Conservation (phyloP, 225 moss, liverwort and hornwort genomes). For the Straminergon stramineum region DNA sequence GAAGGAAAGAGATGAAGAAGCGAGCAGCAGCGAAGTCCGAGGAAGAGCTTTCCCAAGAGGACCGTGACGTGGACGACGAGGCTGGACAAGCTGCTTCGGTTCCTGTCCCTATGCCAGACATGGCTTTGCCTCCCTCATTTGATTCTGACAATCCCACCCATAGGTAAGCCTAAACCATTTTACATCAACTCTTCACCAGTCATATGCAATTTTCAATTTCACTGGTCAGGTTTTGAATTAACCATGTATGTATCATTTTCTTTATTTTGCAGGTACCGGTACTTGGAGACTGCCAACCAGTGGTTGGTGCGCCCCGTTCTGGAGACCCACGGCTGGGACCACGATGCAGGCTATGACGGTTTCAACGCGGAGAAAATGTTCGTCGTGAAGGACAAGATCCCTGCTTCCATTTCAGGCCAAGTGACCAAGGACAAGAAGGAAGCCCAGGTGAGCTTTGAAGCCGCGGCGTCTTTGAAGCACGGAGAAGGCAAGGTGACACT, state of each 20-base stretch:
- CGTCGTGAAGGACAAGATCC: constrained; percentile 39
- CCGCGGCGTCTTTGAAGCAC: constrained; percentile 43
- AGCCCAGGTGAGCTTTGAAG: constrained; percentile 43
- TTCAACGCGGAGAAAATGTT: constrained; percentile 49
- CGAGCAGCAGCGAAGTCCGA: constrained; percentile 19
- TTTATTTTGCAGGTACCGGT: constrained; percentile 33
- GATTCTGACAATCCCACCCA: constrained; percentile 44
- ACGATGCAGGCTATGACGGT: constrained; percentile 47
- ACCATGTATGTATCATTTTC: not conserved
- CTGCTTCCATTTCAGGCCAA: constrained; percentile 36
- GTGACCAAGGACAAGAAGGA: constrained; percentile 54
- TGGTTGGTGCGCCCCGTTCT: constrained; percentile 53
- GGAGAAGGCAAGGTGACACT: constrained; percentile 38
- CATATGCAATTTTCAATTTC: not conserved
- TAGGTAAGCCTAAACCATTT: constrained; percentile 4
- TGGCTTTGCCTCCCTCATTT: constrained; percentile 44
- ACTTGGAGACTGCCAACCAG: constrained; percentile 45
- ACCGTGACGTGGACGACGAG: constrained; percentile 29
- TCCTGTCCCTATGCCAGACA: constrained; percentile 48
- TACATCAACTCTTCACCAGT: not conserved
- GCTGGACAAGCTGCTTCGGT: constrained; percentile 42
- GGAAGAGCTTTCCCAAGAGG: constrained; percentile 24
- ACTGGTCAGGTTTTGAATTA: not conserved
- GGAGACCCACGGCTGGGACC: constrained; percentile 58
- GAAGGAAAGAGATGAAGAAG: constrained; percentile 37